Conservation (phyloP, 1,284 basidiomycete genomes). For the Melampsora larici-populina region DNA sequence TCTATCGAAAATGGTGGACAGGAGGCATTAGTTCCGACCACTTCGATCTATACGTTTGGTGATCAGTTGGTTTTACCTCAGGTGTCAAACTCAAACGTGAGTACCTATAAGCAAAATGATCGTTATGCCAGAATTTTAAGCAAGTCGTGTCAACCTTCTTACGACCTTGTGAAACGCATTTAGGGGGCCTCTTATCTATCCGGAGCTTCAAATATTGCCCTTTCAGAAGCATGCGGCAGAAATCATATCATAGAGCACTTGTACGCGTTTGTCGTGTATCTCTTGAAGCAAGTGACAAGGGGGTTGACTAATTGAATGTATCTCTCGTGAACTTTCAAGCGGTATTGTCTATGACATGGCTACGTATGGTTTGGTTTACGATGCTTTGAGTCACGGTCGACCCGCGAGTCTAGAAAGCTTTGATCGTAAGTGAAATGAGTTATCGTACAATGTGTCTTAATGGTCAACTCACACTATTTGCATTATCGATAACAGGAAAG, state of each 20-base stretch:
- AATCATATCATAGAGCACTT: background rate
- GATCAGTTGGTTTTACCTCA: constrained; percentile 23
- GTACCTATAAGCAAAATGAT: background rate
- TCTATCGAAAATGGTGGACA: background rate
- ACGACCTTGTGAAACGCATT: background rate
- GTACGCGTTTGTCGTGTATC: background rate
- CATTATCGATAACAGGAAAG: background rate
- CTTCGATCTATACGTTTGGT: background rate
- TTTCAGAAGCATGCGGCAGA: background rate
- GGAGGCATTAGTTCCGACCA: constrained; percentile 13
- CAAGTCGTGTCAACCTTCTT: background rate
- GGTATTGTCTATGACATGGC: constrained; percentile 9
- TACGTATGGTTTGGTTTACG: constrained; percentile 25
- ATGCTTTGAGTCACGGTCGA: constrained; percentile 25
- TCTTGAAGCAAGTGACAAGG: background rate
- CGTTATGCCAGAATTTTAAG: background rate
- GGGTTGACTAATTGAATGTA: background rate
- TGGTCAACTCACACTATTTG: background rate
- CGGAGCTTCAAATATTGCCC: constrained; percentile 7
- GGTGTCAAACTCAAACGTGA: background rate
- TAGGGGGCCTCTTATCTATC: background rate
- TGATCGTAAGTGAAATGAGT: constrained; percentile 16
- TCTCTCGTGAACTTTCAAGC: background rate
- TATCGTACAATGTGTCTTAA: no score
- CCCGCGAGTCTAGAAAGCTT: constrained; percentile 13